Base-by-base conservation (phyloP, 202 grass and related monocot species). In the Cymbopogon flexuosus region DNA sequence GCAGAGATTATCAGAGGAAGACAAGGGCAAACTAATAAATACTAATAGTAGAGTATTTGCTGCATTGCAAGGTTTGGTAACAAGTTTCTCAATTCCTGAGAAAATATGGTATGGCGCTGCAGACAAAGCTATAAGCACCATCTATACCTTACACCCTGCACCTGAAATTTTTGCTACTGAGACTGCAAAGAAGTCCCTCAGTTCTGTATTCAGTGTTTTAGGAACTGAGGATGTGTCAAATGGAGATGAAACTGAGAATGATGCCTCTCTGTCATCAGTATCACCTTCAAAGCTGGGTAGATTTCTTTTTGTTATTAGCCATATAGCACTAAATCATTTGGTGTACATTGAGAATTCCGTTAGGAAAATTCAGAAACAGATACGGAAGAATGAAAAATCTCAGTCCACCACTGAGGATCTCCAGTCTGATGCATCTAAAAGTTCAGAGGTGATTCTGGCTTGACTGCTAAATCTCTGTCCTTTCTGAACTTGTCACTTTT, bases 1-100 rank as follows among this genome's bases (percentile, higher is more conserved):
- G 57, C 90, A 97, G 68, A 91, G 88, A 85, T 81, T 97, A 65
- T 94, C 92, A 70, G 83, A 94, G n/a, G 95, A 97, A 91, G 95
- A 97, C 69, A 97, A 85, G 75, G 77, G 85, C 33, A 97, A 93
- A 65, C 83, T 97, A 30, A 86, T 89, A 80, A 89, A 42, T 84
- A 88, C 73, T 16, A 73, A 49, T 52, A 79, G 68, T 58, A 88
- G 84, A 63, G 88, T 94, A 67, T 97, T 94, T 82, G 63, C 75
- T 83, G 79, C 83, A 64, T 69, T 97, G 60, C 88, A 89, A 75
- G 80, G 85, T 76, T 69, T 94, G 66, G 70, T 93, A 84, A 88
- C 63, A 72, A 87, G 90, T 65, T 91, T 91, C 79, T 89, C 81
- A 15, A 82, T 97, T 81, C 88, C 90, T 68, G 95, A 91, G 5